These are phyloP conservation scores for Carex sylvatica DNA, from an alignment of 202 grass and related monocot species.

Conservation along the genomic window DNA sequence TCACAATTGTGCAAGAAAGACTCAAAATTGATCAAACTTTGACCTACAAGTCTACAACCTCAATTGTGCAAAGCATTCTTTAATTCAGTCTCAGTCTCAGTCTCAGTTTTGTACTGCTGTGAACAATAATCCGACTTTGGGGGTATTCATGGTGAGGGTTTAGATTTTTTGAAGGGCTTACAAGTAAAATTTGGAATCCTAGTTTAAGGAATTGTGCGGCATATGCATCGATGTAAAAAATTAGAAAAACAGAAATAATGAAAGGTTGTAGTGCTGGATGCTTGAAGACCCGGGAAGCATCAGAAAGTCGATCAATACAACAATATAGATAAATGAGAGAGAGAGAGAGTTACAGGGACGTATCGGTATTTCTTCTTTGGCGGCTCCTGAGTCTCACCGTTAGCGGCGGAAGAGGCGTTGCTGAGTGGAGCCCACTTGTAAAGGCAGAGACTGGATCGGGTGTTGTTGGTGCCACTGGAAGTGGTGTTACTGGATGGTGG, in stretches of 20 bases:
- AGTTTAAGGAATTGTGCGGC: not conserved
- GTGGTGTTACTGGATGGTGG: conserved; percentile 6
- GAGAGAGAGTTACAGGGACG: conserved; percentile 45
- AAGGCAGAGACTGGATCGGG: conserved; percentile 28
- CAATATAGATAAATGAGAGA: not conserved
- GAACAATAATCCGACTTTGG: not conserved
- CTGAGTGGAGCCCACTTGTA: conserved; percentile 42
- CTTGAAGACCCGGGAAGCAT: not conserved
- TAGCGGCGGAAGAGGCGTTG: not conserved
- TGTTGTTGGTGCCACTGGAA: not conserved
- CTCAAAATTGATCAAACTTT: not conserved
- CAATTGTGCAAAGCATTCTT: not conserved
- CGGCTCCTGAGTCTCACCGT: conserved; percentile 21
- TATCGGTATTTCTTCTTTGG: conserved; percentile 53
- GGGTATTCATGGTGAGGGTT: not conserved
- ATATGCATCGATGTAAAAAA: not conserved
- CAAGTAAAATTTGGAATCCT: not conserved
- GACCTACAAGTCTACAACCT: not conserved
- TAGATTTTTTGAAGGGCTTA: not conserved
- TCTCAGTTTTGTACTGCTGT: not conserved
- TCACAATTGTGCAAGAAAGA: not conserved
- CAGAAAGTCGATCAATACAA: not conserved
- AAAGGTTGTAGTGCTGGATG: not conserved
- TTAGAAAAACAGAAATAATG: not conserved
- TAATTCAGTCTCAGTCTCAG: not conserved